Base-by-base conservation (phyloP, 192 early-diverging fungal species). In the Linderina pennispora region DNA sequence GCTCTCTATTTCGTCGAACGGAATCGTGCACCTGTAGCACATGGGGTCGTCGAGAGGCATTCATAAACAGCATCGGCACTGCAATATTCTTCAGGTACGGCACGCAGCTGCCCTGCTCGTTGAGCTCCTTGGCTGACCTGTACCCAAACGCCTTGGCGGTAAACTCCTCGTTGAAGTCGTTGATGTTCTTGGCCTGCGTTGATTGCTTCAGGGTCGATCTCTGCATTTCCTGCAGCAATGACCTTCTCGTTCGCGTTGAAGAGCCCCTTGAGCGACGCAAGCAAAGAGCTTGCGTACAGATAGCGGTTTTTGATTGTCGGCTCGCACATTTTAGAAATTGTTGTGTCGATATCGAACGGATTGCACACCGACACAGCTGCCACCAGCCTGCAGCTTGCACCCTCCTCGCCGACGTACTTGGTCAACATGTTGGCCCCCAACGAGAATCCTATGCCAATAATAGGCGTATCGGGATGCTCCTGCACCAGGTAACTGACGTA, bases 391-490 rank as follows among this genome's bases (percentile, higher is more conserved):
- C 84, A 91, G 7, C 76, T 62, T 39, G 77, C 75, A 8, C 84
- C 81, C 36, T 85, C 85, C 45, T 94, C 87, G 13, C 91, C 90
- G 35, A 93, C 74, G 45, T 84, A 89, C 76, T 95, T 98, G 53
- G 86, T 81, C 44, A 98, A 49, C 21, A 98, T 88, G 62, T 96
- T 98, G 19, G 92, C 80, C 5, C 95, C 95, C 23, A 98, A 68
- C 18, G 87, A 90, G 57, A 91, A 98, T 5, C 95, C 95, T 40
- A 91, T 60, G 13, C 82, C 91, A 45, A 92, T 64, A 43, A 94
- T 42, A 8, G 85, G 80, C 22, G 85, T 75, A n/a, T 66, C 53
- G 0, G 90, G 82, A 37, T 68, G 48, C 18, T 76, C 53, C 14
- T 86, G 39, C 6, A 40, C 36, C 26, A 73, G 21, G 19, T 65